Conservation (phyloP, 352 stramenopile species). For the Phytopythium chamaehyphon region DNA sequence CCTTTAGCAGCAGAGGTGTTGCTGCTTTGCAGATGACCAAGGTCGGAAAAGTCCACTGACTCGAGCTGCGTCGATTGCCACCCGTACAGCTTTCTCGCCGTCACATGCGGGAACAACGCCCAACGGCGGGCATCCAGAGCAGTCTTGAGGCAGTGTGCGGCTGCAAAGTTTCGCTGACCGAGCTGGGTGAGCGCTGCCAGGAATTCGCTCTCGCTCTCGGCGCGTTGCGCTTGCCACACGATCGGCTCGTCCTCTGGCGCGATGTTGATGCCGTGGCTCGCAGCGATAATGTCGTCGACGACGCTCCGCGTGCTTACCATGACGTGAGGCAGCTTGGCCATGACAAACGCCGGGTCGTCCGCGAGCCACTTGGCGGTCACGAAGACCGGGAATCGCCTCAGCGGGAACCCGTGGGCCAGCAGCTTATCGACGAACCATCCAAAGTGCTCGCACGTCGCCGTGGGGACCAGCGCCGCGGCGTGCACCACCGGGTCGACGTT, state of each 20-base stretch:
- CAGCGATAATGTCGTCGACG: slow-evolving; percentile 24
- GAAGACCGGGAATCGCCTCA: slow-evolving; percentile 36
- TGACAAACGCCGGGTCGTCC: slow-evolving; percentile 8
- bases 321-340: slow-evolving; percentile 23
- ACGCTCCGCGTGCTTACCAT: slow-evolving; percentile 35
- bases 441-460: slow-evolving; percentile 22
- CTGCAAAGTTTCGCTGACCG: slow-evolving; percentile 23
- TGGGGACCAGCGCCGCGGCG: slow-evolving; percentile 32
- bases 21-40: neutral
- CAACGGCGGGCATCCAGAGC: slow-evolving; percentile 28
- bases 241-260: slow-evolving; percentile 21
- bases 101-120: slow-evolving; percentile 43
- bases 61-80: slow-evolving; percentile 40
- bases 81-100: slow-evolving; percentile 37
- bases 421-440: slow-evolving; percentile 45
- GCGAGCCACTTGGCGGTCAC: slow-evolving; percentile 23
- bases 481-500: slow-evolving; percentile 33
- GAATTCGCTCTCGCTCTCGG: slow-evolving; percentile 37
- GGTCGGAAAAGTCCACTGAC: slow-evolving; percentile 18
- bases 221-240: slow-evolving; percentile 35
- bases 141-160: slow-evolving; percentile 27
- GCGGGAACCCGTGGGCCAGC: slow-evolving; percentile 36
- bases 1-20: neutral
- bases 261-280: slow-evolving; percentile 10
- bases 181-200: slow-evolving; percentile 22